Conservation (phyloP, 2,329 filamentous ascomycete species). For the Cladophialophora carrionii region DNA sequence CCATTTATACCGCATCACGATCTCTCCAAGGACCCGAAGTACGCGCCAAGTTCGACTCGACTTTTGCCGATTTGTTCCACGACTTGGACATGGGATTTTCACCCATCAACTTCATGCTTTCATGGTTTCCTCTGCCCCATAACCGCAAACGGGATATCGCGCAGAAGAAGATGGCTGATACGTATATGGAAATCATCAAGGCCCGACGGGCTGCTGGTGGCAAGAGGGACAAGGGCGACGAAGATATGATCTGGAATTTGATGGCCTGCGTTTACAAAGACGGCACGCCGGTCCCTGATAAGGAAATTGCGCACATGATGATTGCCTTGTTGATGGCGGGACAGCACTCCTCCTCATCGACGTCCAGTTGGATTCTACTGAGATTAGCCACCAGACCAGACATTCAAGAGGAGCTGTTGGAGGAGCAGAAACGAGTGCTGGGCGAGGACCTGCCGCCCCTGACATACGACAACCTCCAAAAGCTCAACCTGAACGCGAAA, state of each 20-base stretch:
- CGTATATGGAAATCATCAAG: constrained; percentile 73
- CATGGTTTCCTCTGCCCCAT: constrained; percentile 75
- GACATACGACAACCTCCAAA: constrained; percentile 62
- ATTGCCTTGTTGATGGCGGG: constrained; percentile 83
- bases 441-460: constrained; percentile 60
- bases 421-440: constrained; percentile 64
- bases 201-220: constrained; percentile 56
- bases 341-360: constrained; percentile 78
- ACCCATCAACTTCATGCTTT: constrained; percentile 80
- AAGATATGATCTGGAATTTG: constrained; percentile 78
- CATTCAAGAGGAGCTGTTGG: constrained; percentile 70
- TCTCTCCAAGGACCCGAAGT: constrained; percentile 77
- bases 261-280: constrained; percentile 79
- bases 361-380: constrained; percentile 76
- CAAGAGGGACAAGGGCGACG: constrained; percentile 54
- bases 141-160: constrained; percentile 73
- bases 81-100: constrained; percentile 79
- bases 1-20: constrained; percentile 78
- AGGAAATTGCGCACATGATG: constrained; percentile 83
- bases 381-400: constrained; percentile 71
- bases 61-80: constrained; percentile 75
- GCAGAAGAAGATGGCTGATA: constrained; percentile 68
- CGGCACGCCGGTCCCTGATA: constrained; percentile 68
- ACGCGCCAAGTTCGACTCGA: constrained; percentile 69
- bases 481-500: constrained; percentile 64